Evolutionary conservation across 2,329 filamentous ascomycete genomes (phyloP), one percentile per base, ranked within the genome.

Genomic region (Xylariaceae sp.): DNA sequence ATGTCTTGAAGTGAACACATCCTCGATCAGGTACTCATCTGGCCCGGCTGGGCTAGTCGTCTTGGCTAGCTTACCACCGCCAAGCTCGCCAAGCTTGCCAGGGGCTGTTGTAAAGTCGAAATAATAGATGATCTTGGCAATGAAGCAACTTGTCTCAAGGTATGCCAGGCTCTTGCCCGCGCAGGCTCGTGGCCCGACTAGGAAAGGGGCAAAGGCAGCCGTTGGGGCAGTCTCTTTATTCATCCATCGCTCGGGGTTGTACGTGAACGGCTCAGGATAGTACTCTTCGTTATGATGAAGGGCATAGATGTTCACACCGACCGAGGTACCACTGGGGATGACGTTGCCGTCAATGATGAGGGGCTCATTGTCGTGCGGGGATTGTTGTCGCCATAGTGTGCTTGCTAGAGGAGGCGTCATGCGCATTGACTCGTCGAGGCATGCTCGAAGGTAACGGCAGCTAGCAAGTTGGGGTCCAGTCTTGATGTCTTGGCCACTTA

Each of bases 391-490:
- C 45, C 45, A 48, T 4, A 44, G 37, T 14, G 35, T 37, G 14
- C 32, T 29, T n/a, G 20, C 22, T 4, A 36, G 16, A 2, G 45
- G 45, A 12, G 45, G 33, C 11, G 41, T 36, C 32, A 48, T 40
- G 7, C 45, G 36, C 22, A 48, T 21, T 8, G 45, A 16, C 29
- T 48, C 45, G 33, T 48, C 45, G 25, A 48, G 44, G 20, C 36
- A 37, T 23, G 43, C 50, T 5, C 50, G 45, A 12, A 53, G 40
- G 35, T 53, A 53, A 22, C 16, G 38, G 32, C 48, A 53, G 23
- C 37, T 22, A 7, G 35, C 25, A 3, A 53, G 51, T 14, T 27
- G 22, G 4, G 45, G 45, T 2, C 51, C 48, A 5, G 29, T 25
- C 1, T 20, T 20, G 25, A 42, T 45, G 8, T 44, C 46, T 20